Conservation (phyloP, 2,329 filamentous ascomycete genomes). For the Didymosphaeria variabile region DNA sequence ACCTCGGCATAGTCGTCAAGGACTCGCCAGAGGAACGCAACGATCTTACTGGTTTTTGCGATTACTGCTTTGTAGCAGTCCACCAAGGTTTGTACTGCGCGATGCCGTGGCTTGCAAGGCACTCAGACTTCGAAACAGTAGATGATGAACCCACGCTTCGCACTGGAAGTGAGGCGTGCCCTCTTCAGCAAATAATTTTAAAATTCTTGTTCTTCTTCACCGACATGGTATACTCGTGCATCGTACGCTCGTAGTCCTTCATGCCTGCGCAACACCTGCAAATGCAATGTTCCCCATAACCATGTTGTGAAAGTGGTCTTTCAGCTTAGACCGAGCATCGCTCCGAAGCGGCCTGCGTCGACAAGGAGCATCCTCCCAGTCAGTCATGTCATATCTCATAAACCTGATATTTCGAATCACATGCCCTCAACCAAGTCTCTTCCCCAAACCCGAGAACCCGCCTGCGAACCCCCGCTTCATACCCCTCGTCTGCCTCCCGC, state of each 20-base stretch:
- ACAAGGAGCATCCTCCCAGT: background rate
- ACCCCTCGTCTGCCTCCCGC: constrained; percentile 39
- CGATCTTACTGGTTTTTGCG: too few species aligned
- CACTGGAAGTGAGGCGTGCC: too few species aligned
- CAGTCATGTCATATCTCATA: background rate
- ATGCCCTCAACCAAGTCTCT: constrained; percentile 33
- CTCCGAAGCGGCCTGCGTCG: background rate
- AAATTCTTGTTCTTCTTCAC: background rate
- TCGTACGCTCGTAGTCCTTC: background rate
- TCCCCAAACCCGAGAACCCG: constrained; percentile 35
- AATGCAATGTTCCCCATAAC: background rate
- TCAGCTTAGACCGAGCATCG: too few species aligned
- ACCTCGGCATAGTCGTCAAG: too few species aligned
- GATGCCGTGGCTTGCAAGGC: too few species aligned
- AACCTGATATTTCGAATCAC: background rate
- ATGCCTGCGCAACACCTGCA: background rate
- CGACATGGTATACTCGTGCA: background rate
- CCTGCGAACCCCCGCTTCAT: constrained; percentile 42
- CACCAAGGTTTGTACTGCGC: too few species aligned
- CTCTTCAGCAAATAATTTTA: too few species aligned
- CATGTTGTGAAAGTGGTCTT: background rate
- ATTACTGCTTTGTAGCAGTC: too few species aligned
- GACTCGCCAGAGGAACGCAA: too few species aligned
- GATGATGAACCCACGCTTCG: too few species aligned
- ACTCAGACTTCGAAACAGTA: too few species aligned